Base-by-base conservation (phyloP, 179 eudicot genomes). In the Dionaea muscipula region DNA sequence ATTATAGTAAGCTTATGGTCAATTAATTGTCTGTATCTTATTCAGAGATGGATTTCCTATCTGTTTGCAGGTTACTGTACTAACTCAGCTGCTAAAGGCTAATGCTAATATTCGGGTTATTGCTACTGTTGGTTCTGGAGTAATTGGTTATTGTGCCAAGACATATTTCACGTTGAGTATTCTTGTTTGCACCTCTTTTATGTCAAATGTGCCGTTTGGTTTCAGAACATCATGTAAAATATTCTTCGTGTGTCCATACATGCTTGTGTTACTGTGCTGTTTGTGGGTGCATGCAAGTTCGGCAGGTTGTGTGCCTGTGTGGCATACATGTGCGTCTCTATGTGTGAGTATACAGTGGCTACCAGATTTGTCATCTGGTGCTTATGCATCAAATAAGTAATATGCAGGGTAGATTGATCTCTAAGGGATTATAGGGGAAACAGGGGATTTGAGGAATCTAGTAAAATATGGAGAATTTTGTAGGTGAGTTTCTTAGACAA, bases 91-190 rank as follows among this genome's bases (percentile, higher is more conserved):
- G 11, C 33, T 22, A 33, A 26, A 13, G 17, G 31, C 53, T 18
- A 49, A 21, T 57, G 79, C 81, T 43, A 88, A 93, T 66, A 61
- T 78, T 37, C 81, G 88, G 83, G 99, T 93, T 71, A 76, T 78
- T 40, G 67, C 79, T 69, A 96, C 95, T 11, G 64, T 93, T 48
- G 65, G 81, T 38, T 82, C 95, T 16, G 59, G 93, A 31, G 69
- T 93, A 26, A 41, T 93, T 71, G 99, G 96, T 66, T 93, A 84
- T 66, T 70, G 78, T 71, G 99, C 96, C 7, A 93, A 93, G 76
- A 93, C 80, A 55, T 93, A 93, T 74, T 93, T 93, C 73, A 86
- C 96, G 96, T 93, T 61, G 53, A 15, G 38, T 12, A 26, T 12
- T 17, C 14, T 51, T 33, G 25, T 16, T 33, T 26, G 0, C 65